Conservation (phyloP, 2,329 filamentous ascomycete species). For the Trichoderma semiorbis region DNA sequence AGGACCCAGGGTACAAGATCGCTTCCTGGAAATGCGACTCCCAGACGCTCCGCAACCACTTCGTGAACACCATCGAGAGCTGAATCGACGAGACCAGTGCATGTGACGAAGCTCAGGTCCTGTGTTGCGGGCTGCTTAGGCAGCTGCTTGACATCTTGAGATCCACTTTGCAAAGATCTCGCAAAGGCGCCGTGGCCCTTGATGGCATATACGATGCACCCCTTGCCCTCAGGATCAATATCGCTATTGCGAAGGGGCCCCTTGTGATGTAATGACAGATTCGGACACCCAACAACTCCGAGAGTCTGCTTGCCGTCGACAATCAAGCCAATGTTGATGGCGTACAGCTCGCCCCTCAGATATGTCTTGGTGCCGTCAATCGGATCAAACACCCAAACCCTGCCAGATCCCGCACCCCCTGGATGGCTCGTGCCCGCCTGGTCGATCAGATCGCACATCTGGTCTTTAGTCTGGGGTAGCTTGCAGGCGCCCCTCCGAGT, state of each 20-base stretch:
- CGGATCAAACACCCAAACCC: slow-evolving; percentile 58
- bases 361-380: slow-evolving; percentile 60
- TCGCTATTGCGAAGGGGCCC: slow-evolving; percentile 42
- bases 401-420: slow-evolving; percentile 30
- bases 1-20: slow-evolving; percentile 57
- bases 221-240: slow-evolving; percentile 41
- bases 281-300: slow-evolving; percentile 48
- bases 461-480: slow-evolving; percentile 38
- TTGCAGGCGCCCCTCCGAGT: slow-evolving; percentile 25
- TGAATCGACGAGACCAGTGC: slow-evolving; percentile 44
- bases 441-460: slow-evolving; percentile 53
- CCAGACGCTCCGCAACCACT: slow-evolving; percentile 41
- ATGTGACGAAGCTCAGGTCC: slow-evolving; percentile 46
- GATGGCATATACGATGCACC: slow-evolving; percentile 51
- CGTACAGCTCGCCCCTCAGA: slow-evolving; percentile 51
- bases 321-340: slow-evolving; percentile 54
- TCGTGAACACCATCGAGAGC: slow-evolving; percentile 47
- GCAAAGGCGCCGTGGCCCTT: slow-evolving; percentile 47
- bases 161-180: slow-evolving; percentile 35
- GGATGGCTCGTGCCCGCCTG: slow-evolving; percentile 44
- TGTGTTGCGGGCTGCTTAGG: neutral
- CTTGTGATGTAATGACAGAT: slow-evolving; percentile 38
- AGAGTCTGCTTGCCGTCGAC: slow-evolving; percentile 48
- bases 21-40: slow-evolving; percentile 43
- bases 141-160: neutral